Evolutionary conservation across 495 filamentous ascomycete species (phyloP).

Genomic region (Penicillium angulare): DNA sequence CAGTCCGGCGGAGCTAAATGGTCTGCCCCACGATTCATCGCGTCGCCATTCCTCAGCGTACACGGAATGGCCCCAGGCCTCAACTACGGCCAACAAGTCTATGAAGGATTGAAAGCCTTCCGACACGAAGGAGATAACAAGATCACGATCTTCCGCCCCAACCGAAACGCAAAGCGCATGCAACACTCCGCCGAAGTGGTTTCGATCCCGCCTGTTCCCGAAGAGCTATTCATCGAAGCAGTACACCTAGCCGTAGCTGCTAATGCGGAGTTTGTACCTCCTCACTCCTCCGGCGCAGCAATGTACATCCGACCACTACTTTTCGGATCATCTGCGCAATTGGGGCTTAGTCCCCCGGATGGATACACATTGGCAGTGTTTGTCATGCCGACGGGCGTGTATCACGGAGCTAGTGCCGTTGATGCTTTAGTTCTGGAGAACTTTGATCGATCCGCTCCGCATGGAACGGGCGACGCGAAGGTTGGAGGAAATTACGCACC

Average conservation of each 20-base stretch:
- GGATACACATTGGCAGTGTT: constrained; percentile 87
- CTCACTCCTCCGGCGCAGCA: constrained; percentile 75
- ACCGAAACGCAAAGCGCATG: constrained; percentile 78
- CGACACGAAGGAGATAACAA: constrained; percentile 55
- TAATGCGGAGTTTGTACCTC: constrained; percentile 87
- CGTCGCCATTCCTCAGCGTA: constrained; percentile 73
- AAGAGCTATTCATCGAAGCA: constrained; percentile 66
- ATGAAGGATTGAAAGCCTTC: constrained; percentile 92
- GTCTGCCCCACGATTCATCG: constrained; percentile 69
- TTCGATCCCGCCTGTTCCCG: constrained; percentile 73
- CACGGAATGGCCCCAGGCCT: constrained; percentile 89
- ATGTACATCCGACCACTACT: constrained; percentile 87
- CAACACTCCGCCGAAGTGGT: constrained; percentile 73
- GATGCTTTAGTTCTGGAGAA: constrained; percentile 72
- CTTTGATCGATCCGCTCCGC: constrained; percentile 56
- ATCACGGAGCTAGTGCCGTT: constrained; percentile 81
- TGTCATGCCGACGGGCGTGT: constrained; percentile 83
- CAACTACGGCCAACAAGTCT: constrained; percentile 93
- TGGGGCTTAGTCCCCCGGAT: constrained; percentile 78
- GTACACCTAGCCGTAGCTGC: constrained; percentile 76
- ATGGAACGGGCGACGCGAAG: constrained; percentile 54
- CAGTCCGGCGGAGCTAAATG: constrained; percentile 53
- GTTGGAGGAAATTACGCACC: constrained; percentile 63
- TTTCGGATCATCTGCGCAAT: constrained; percentile 79
- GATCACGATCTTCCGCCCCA: constrained; percentile 79